phyloP scores from a whole-genome alignment of 768 basidiomycete genomes.

The Pisolithus albus region DNA sequence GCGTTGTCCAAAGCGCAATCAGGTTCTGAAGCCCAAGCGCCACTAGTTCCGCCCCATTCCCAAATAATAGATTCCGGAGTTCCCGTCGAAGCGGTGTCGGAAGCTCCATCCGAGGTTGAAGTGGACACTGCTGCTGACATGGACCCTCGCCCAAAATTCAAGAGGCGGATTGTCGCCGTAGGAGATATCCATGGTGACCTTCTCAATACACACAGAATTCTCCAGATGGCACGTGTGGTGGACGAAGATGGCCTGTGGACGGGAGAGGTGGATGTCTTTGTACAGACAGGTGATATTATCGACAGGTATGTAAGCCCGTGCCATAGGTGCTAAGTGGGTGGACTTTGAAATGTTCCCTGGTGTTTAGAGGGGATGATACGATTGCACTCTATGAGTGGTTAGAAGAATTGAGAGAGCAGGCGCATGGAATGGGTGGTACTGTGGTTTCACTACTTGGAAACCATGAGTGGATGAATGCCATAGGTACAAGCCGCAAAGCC shows the following conservation, averaged over 20 bases:
- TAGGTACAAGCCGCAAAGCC: slow-evolving; percentile 39
- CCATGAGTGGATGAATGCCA: slow-evolving; percentile 93
- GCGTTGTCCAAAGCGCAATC: slow-evolving; percentile 7
- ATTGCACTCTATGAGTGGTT: slow-evolving; percentile 80
- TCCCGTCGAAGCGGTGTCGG: not conserved
- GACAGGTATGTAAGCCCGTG: slow-evolving; percentile 53
- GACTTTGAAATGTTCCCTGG: slow-evolving; percentile 6
- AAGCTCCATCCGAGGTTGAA: not conserved
- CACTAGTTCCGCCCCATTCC: not conserved
- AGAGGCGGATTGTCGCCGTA: slow-evolving; percentile 69
- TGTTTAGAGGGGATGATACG: slow-evolving; percentile 76
- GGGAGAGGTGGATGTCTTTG: slow-evolving; percentile 76
- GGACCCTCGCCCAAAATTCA: slow-evolving; percentile 27
- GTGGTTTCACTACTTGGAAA: slow-evolving; percentile 83
- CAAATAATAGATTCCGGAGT: slow-evolving; percentile 5
- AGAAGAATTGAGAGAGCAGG: slow-evolving; percentile 75
- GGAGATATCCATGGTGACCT: slow-evolving; percentile 92
- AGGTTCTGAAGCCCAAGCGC: slow-evolving; percentile 5
- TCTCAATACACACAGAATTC: slow-evolving; percentile 68
- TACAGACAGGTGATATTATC: slow-evolving; percentile 95
- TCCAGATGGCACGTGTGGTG: slow-evolving; percentile 74
- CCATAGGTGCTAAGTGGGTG: not conserved
- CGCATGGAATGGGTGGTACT: slow-evolving; percentile 57
- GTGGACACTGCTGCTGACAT: not conserved
- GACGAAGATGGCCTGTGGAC: slow-evolving; percentile 73